These are phyloP conservation scores for Arachis stenosperma DNA, from an alignment of 306 rosid species.

Conservation along the genomic window DNA sequence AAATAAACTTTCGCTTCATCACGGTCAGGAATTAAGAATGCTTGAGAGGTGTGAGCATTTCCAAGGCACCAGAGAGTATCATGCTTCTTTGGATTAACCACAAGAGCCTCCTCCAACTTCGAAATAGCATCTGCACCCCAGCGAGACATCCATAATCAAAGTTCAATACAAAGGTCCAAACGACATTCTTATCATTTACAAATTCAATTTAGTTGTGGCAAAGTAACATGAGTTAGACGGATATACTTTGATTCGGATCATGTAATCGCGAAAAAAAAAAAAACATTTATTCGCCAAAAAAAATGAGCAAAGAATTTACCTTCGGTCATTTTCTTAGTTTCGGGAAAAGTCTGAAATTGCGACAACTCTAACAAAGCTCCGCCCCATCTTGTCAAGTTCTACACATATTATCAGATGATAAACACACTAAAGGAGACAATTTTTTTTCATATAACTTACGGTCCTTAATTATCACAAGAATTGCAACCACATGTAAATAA, in stretches of 20 bases:
- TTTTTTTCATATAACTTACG: too few relatives aligned
- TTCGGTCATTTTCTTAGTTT: constrained; percentile 66
- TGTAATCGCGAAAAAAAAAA: too few relatives aligned
- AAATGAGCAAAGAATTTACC: constrained; percentile 44
- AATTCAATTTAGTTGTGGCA: not conserved
- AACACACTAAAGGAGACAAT: too few relatives aligned
- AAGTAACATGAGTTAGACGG: not conserved
- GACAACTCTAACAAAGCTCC: constrained; percentile 82
- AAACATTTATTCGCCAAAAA: too few relatives aligned
- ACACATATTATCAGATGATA: not conserved
- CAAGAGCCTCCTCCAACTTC: constrained; percentile 82
- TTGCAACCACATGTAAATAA: not conserved
- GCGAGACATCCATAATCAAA: constrained; percentile 14
- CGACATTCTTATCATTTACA: too few relatives aligned
- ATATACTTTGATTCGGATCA: too few relatives aligned
- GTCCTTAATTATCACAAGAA: too few relatives aligned
- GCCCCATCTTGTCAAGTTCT: constrained; percentile 95
- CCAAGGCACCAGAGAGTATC: constrained; percentile 93
- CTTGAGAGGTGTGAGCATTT: constrained; percentile 75
- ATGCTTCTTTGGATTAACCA: constrained; percentile 73
- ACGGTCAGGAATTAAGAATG: constrained; percentile 64
- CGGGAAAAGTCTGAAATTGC: constrained; percentile 70
- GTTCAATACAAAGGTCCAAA: not conserved
- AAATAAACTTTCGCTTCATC: constrained; percentile 69
- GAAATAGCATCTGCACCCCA: constrained; percentile 65